Evolutionary conservation across 441 rosid species (phyloP).

Genomic region (Erodium chrysanthum): DNA sequence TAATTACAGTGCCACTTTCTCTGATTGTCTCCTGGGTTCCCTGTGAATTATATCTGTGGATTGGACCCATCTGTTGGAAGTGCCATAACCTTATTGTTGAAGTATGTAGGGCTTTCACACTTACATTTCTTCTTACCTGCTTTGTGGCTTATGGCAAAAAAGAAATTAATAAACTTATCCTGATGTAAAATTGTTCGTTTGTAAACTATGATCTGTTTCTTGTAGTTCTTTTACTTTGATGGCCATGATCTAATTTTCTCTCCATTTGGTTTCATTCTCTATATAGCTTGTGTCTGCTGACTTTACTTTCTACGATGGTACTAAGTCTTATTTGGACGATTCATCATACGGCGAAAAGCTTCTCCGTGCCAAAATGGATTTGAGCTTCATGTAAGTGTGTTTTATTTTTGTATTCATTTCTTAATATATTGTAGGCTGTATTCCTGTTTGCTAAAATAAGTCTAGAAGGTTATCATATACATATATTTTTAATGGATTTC

Average conservation of each 20-base stretch:
- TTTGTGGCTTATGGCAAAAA: not conserved
- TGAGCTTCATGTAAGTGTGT: constrained; percentile 84
- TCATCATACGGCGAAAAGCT: constrained; percentile 81
- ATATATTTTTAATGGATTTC: too few relatives aligned
- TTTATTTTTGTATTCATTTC: not conserved
- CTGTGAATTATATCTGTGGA: not conserved
- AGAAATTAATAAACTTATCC: not conserved
- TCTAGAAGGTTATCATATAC: too few relatives aligned
- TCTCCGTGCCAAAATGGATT: constrained; percentile 88
- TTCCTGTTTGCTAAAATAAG: not conserved
- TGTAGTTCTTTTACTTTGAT: constrained; percentile 10
- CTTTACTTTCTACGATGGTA: constrained; percentile 92
- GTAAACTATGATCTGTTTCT: constrained; percentile 8
- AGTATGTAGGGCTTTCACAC: too few relatives aligned
- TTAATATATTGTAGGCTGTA: not conserved
- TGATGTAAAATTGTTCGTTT: not conserved
- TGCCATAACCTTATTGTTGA: not conserved
- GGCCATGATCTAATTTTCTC: constrained; percentile 1
- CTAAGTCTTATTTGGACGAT: constrained; percentile 82
- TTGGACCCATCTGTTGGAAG: not conserved
- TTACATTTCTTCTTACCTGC: too few relatives aligned
- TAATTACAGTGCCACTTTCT: not conserved
- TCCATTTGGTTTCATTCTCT: constrained; percentile 15
- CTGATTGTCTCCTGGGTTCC: not conserved
- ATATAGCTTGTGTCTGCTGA: constrained; percentile 88